A percentile compares a stretch with the other conserved stretches of the same genome.
Conservation (phyloP, 2,329 filamentous ascomycete species). For the Aspergillus novoparasiticus region DNA sequence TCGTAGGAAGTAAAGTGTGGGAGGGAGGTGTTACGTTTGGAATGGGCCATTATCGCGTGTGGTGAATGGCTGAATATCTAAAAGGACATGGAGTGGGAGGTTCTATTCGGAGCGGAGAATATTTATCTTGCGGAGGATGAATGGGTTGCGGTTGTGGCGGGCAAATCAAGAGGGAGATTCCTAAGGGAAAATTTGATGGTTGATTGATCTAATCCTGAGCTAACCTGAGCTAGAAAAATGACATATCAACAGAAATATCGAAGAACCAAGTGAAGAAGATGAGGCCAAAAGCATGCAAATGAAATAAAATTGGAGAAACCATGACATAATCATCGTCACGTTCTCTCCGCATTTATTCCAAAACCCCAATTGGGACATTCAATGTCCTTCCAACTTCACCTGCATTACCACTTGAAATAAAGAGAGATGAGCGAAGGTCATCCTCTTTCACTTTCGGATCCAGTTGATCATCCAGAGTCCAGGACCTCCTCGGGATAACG, state of each 20-base stretch:
- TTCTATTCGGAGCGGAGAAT: slow-evolving; percentile 1
- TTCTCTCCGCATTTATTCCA: slow-evolving; percentile 1
- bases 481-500: neutral
- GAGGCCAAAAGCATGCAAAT: neutral
- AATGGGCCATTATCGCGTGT: slow-evolving; percentile 44
- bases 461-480: neutral
- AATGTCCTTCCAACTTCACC: neutral
- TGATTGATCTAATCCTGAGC: neutral
- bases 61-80: neutral
- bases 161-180: neutral
- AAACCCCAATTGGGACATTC: neutral
- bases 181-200: neutral
- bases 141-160: neutral
- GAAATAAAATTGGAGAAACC: slow-evolving; percentile 6
- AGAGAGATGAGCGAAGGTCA: neutral
- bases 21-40: slow-evolving; percentile 86
- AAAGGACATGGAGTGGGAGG: neutral
- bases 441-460: neutral
- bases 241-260: neutral
- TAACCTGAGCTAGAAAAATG: neutral
- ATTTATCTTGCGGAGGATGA: neutral
- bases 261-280: neutral
- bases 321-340: slow-evolving; percentile 17
- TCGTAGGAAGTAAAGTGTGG: slow-evolving; percentile 95
- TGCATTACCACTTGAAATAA: neutral